phyloP scores from a whole-genome alignment of 495 filamentous ascomycete genomes.

The Aspergillus nanangensis region DNA sequence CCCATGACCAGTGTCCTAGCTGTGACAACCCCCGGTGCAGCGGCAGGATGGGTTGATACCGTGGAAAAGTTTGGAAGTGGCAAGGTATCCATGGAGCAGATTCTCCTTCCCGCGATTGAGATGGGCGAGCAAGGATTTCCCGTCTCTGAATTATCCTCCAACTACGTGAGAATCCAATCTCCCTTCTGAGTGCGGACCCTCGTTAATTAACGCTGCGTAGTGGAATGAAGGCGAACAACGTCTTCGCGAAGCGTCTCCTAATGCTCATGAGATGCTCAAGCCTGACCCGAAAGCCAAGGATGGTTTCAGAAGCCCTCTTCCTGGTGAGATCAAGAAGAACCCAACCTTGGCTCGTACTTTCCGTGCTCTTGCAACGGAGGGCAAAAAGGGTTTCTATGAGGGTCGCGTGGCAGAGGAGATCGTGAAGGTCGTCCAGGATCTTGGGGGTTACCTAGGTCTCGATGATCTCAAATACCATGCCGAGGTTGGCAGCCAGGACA shows the following conservation, averaged over 20 bases:
- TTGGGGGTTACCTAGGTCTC: slow-evolving; percentile 73
- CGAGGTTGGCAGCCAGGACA: slow-evolving; percentile 68
- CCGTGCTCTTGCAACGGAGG: slow-evolving; percentile 69
- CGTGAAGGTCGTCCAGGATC: slow-evolving; percentile 68
- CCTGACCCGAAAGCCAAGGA: slow-evolving; percentile 57
- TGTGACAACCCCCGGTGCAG: slow-evolving; percentile 83
- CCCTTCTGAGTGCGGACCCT: neutral
- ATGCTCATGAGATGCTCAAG: slow-evolving; percentile 81
- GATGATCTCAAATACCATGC: slow-evolving; percentile 77
- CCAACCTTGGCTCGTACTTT: slow-evolving; percentile 79
- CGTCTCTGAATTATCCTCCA: slow-evolving; percentile 73
- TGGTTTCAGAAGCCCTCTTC: slow-evolving; percentile 63
- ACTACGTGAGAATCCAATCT: slow-evolving; percentile 52
- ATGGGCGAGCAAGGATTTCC: slow-evolving; percentile 88
- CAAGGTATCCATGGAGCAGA: slow-evolving; percentile 70
- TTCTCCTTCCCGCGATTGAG: slow-evolving; percentile 78
- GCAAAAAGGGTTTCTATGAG: slow-evolving; percentile 88
- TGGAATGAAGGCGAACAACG: slow-evolving; percentile 59
- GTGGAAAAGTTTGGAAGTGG: slow-evolving; percentile 91
- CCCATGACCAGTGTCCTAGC: slow-evolving; percentile 74
- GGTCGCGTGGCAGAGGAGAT: slow-evolving; percentile 76
- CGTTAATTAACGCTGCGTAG: slow-evolving; percentile 34
- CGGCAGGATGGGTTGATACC: slow-evolving; percentile 91
- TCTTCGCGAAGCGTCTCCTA: slow-evolving; percentile 71
- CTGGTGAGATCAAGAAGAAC: slow-evolving; percentile 90